These are phyloP conservation scores for Talaromyces piceae DNA, from an alignment of 2,329 filamentous ascomycete species.

Conservation along the genomic window DNA sequence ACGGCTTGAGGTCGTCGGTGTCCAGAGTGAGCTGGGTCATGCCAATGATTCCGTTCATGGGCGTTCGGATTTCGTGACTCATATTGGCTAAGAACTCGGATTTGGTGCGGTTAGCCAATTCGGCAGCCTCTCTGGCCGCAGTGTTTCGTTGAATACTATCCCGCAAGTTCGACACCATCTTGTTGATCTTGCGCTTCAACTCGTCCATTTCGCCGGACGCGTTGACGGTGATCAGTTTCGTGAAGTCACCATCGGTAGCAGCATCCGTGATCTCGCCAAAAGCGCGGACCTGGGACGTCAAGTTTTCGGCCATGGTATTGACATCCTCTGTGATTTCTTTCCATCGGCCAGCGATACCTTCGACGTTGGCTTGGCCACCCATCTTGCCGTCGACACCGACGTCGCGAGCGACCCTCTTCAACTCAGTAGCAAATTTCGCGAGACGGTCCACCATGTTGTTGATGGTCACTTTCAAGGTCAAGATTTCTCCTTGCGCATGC, in stretches of 20 bases:
- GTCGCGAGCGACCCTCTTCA: constrained; percentile 86
- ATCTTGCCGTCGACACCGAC: constrained; percentile 95
- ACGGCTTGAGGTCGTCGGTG: constrained; percentile 81
- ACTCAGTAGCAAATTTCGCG: constrained; percentile 87
- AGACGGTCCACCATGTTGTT: constrained; percentile 95
- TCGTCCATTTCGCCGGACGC: constrained; percentile 97
- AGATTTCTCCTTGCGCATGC: constrained; percentile 83
- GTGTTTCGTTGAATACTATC: constrained; percentile 95
- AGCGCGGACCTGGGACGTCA: constrained; percentile 89
- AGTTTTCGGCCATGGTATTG: constrained; percentile 76
- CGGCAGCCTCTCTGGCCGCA: constrained; percentile 82
- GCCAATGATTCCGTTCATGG: constrained; percentile 92
- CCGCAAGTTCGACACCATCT: constrained; percentile 89
- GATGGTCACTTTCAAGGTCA: constrained; percentile 86
- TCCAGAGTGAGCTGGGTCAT: constrained; percentile 93
- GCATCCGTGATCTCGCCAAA: constrained; percentile 95
- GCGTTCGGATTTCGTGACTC: constrained; percentile 93
- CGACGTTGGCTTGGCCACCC: constrained; percentile 90
- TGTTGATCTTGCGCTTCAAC: constrained; percentile 94
- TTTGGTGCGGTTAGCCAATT: constrained; percentile 92
- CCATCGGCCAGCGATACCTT: constrained; percentile 83
- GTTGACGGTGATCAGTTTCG: constrained; percentile 86
- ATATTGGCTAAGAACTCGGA: constrained; percentile 96
- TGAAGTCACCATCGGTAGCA: constrained; percentile 90
- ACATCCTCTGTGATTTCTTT: constrained; percentile 94